Conservation (phyloP, 1,284 basidiomycete genomes). For the Microbotryum silenes-acaulis region DNA sequence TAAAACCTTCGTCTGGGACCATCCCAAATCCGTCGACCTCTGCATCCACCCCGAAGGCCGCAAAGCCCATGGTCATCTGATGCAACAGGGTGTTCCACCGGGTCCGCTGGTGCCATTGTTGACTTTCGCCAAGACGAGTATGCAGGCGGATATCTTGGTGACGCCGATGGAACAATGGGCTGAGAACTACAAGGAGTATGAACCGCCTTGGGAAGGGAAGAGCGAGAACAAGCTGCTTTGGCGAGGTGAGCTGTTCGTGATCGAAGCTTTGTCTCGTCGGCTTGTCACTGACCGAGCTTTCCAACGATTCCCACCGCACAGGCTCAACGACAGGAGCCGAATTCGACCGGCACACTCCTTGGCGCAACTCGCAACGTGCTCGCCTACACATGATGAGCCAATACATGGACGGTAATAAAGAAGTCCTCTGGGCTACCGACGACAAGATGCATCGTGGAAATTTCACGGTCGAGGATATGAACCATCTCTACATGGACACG, state of each 20-base stretch:
- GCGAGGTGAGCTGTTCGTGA: constrained; percentile 34
- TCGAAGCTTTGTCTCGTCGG: neutral
- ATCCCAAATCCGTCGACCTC: constrained; percentile 34
- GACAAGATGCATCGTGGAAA: constrained; percentile 23
- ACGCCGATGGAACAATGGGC: constrained; percentile 47
- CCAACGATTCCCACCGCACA: constrained; percentile 19
- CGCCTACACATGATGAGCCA: constrained; percentile 44
- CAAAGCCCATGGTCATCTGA: constrained; percentile 36
- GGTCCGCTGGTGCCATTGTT: constrained; percentile 35
- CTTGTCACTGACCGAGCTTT: neutral
- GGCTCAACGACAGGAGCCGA: constrained; percentile 46
- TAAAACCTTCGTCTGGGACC: constrained; percentile 37
- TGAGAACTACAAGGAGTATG: constrained; percentile 37
- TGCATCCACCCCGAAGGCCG: constrained; percentile 37
- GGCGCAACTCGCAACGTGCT: constrained; percentile 45
- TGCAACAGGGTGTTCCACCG: constrained; percentile 34
- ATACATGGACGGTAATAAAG: constrained; percentile 29
- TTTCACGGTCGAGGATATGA: constrained; percentile 26
- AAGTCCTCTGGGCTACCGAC: constrained; percentile 21
- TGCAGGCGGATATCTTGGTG: constrained; percentile 45
- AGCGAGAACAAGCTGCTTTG: constrained; percentile 42
- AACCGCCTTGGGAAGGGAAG: constrained; percentile 46
- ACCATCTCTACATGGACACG: constrained; percentile 36
- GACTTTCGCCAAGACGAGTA: constrained; percentile 37
- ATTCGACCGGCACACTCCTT: constrained; percentile 41